These are phyloP conservation scores for Candida xiaguanensis DNA, from an alignment of 805 yeast genomes.

Conservation along the genomic window DNA sequence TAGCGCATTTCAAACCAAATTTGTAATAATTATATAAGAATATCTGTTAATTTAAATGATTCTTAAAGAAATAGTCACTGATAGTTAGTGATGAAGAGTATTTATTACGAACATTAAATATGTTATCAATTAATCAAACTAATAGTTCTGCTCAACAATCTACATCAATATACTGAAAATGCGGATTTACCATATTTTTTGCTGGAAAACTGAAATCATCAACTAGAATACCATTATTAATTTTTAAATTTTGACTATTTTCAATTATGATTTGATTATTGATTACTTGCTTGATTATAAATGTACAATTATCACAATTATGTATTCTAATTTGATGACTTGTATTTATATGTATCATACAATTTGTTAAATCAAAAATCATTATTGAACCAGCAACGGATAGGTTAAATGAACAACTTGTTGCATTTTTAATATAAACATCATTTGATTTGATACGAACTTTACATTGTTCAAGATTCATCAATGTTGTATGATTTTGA, in stretches of 20 bases:
- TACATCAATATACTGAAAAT: too few relatives aligned
- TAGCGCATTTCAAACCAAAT: too few relatives aligned
- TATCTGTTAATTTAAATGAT: too few relatives aligned
- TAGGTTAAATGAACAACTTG: slow-evolving; percentile 14
- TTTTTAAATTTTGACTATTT: slow-evolving; percentile 17
- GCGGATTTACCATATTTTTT: slow-evolving; percentile 8
- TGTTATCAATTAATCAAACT: too few relatives aligned
- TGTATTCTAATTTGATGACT: slow-evolving; percentile 33
- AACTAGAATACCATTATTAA: slow-evolving; percentile 13
- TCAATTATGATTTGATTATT: slow-evolving; percentile 29
- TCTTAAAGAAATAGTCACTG: too few relatives aligned
- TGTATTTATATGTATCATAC: not conserved
- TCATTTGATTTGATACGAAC: slow-evolving; percentile 11
- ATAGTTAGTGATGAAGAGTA: too few relatives aligned
- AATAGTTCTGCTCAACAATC: too few relatives aligned
- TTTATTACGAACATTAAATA: too few relatives aligned
- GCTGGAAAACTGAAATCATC: slow-evolving; percentile 31
- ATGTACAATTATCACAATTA: slow-evolving; percentile 13
- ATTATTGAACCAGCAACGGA: slow-evolving; percentile 18
- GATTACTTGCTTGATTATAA: slow-evolving; percentile 16
- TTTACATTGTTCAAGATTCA: not conserved
- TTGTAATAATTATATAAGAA: too few relatives aligned
- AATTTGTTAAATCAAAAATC: not conserved
- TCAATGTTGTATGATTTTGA: not conserved
- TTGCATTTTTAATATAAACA: slow-evolving; percentile 19